These are phyloP conservation scores for Irpex rosettiformis DNA, from an alignment of 1,284 basidiomycete species.

Conservation along the genomic window DNA sequence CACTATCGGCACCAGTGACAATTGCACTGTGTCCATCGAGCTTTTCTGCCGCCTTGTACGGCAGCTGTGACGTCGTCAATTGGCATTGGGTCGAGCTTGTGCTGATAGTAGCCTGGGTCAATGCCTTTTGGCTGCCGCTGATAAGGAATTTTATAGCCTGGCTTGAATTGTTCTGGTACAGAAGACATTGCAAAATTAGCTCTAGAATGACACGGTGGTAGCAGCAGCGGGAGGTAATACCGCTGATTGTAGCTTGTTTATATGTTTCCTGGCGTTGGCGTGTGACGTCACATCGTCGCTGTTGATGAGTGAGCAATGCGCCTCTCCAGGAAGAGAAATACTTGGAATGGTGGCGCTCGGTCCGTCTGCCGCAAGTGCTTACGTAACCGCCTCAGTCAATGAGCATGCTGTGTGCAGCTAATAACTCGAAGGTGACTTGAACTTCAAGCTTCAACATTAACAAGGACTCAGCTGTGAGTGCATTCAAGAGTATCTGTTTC, in stretches of 20 bases:
- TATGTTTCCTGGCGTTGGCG: constrained; percentile 7
- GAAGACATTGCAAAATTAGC: too few species aligned
- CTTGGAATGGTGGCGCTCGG: too few species aligned
- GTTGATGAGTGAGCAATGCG: not conserved
- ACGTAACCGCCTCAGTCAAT: too few species aligned
- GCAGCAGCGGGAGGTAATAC: too few species aligned
- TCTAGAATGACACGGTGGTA: too few species aligned
- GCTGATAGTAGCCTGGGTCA: constrained; percentile 26
- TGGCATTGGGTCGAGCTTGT: constrained; percentile 36
- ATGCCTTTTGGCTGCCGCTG: constrained; percentile 22
- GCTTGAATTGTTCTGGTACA: constrained; percentile 28
- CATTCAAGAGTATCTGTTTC: too few species aligned
- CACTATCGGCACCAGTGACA: constrained; percentile 49
- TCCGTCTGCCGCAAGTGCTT: too few species aligned
- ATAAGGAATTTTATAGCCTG: constrained; percentile 30
- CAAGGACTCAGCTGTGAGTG: too few species aligned
- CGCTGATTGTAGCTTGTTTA: not conserved
- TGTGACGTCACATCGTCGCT: constrained; percentile 15
- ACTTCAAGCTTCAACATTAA: too few species aligned
- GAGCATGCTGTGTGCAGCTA: too few species aligned
- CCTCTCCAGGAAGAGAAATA: too few species aligned
- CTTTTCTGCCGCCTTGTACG: constrained; percentile 38
- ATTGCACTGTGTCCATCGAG: constrained; percentile 45
- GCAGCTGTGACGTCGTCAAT: constrained; percentile 46
- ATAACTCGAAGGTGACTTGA: too few species aligned